Evolutionary conservation across 768 basidiomycete species (phyloP).

Genomic region (Daedaleopsis nitida): DNA sequence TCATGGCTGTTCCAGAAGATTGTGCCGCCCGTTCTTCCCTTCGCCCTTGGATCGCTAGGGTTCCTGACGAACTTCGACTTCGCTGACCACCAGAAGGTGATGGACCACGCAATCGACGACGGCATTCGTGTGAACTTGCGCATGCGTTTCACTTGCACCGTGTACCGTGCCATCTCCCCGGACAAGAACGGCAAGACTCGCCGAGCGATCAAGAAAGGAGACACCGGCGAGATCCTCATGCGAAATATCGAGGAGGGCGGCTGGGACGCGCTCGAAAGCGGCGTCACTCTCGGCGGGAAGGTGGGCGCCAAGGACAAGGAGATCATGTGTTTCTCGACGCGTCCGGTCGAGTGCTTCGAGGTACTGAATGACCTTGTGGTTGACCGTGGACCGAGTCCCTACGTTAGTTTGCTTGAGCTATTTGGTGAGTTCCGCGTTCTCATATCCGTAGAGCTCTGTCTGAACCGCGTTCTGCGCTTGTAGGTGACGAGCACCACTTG

Average conservation of each 20-base stretch:
- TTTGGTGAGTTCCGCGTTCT: constrained; percentile 67
- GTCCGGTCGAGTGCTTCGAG: constrained; percentile 95
- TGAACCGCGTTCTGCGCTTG: not conserved
- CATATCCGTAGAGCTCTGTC: not conserved
- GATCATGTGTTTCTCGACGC: constrained; percentile 96
- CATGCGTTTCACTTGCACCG: constrained; percentile 99
- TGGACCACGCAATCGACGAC: constrained; percentile 86
- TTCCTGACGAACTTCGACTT: constrained; percentile 98
- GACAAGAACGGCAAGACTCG: constrained; percentile 62
- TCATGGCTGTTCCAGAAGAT: constrained; percentile 99
- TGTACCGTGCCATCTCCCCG: constrained; percentile 86
- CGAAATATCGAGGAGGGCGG: constrained; percentile 86
- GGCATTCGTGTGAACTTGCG: constrained; percentile 97
- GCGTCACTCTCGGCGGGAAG: constrained; percentile 53
- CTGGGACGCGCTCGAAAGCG: constrained; percentile 95
- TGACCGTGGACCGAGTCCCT: constrained; percentile 96
- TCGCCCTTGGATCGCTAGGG: constrained; percentile 95
- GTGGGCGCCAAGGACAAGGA: constrained; percentile 81
- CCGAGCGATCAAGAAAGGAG: constrained; percentile 89
- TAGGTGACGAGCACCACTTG: constrained; percentile 98
- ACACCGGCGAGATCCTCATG: constrained; percentile 98
- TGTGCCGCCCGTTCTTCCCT: constrained; percentile 97
- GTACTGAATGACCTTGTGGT: constrained; percentile 96
- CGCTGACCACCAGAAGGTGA: constrained; percentile 76
- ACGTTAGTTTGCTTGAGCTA: constrained; percentile 92